Conservation (phyloP, 2,329 filamentous ascomycete genomes). For the Mycosphaerella sp. region DNA sequence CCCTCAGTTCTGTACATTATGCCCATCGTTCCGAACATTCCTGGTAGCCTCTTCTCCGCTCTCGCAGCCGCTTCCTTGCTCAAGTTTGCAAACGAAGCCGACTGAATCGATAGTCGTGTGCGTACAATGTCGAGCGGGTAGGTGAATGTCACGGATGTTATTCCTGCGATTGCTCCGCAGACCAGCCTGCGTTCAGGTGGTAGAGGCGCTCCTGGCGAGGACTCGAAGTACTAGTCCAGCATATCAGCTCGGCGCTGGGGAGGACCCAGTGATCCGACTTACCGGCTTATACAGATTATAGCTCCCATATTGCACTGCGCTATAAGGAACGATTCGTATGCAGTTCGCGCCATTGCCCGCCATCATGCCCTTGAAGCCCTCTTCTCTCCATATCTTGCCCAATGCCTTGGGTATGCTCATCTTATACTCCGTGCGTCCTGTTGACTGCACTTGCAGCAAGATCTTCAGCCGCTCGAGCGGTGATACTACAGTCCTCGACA, state of each 20-base stretch:
- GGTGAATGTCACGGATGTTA: conserved; percentile 90
- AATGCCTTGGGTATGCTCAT: conserved; percentile 84
- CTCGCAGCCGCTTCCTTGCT: conserved; percentile 37
- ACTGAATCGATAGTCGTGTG: conserved; percentile 91
- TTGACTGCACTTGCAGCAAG: conserved; percentile 92
- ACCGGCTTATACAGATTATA: conserved; percentile 97
- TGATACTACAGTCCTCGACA: conserved; percentile 96
- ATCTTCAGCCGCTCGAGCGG: conserved; percentile 96
- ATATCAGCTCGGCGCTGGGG: neutral
- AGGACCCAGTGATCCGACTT: conserved; percentile 34
- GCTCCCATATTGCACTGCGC: conserved; percentile 94
- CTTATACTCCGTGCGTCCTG: conserved; percentile 85
- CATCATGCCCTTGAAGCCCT: conserved; percentile 97
- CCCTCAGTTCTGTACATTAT: conserved; percentile 90
- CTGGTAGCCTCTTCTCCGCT: conserved; percentile 59
- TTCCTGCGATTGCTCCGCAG: conserved; percentile 87
- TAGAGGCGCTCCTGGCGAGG: conserved; percentile 66
- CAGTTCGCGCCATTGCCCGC: conserved; percentile 97
- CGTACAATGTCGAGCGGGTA: conserved; percentile 98
- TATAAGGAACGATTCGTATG: conserved; percentile 96
- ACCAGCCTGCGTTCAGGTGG: conserved; percentile 67
- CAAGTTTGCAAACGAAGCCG: conserved; percentile 85
- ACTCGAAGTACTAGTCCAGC: conserved; percentile 61
- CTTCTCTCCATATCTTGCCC: conserved; percentile 92
- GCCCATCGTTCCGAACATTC: conserved; percentile 81